These are phyloP conservation scores for Nymphaea colorata DNA, from an alignment of 164 flowering plant genomes.

Conservation along the genomic window DNA sequence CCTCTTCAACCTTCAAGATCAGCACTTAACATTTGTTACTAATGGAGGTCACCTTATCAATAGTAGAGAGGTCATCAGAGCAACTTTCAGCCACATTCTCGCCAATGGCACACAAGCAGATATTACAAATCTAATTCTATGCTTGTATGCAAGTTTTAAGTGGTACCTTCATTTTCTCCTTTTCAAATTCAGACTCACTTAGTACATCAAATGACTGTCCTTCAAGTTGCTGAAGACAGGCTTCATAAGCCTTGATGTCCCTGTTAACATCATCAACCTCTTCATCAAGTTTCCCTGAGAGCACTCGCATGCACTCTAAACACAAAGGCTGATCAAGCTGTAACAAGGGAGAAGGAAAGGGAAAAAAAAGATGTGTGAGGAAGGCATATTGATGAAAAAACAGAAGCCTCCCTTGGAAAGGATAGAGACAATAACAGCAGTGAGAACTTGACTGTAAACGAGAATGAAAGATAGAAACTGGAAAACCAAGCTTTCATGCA, in stretches of 20 bases:
- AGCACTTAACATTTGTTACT: conserved; percentile 2
- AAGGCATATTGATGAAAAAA: background rate
- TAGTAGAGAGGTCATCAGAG: background rate
- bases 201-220: conserved; percentile 71
- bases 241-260: conserved; percentile 94
- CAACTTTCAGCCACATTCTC: background rate
- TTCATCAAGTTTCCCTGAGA: conserved; percentile 94
- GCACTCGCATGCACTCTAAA: conserved; percentile 89
- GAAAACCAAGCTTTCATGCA: background rate
- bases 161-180: conserved; percentile 81
- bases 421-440: background rate
- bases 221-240: conserved; percentile 78
- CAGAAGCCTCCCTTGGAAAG: background rate
- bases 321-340: conserved; percentile 98
- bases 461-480: background rate
- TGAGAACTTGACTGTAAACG: background rate
- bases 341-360: background rate
- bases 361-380: too few species aligned
- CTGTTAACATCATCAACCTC: conserved; percentile 95
- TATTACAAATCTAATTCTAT: too few species aligned
- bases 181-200: conserved; percentile 79
- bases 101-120: background rate
- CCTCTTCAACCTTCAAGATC: conserved; percentile 71
- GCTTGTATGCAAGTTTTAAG: background rate
- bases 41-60: background rate